Evolutionary conservation across 495 filamentous ascomycete species (phyloP), one percentile per base, ranked within the genome.

Genomic region (Trichoderma asperelloides): DNA sequence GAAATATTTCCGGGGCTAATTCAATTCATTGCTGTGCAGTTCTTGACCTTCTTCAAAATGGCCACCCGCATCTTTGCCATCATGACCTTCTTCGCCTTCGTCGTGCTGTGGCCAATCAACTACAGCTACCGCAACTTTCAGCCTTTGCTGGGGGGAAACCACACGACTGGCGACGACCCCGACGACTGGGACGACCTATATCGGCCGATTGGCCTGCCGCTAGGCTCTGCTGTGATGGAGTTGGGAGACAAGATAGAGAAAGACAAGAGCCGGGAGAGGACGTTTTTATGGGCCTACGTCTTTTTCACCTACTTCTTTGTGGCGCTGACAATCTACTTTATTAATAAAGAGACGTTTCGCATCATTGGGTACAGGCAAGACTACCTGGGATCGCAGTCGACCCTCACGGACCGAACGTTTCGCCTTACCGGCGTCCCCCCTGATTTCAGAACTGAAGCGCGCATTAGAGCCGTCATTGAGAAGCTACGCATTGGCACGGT

Each of bases 11-110:
- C 28, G 16, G 63, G 9, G 7, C 39, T 63, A 62, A 67, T 40
- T 69, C n/a, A n/a, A n/a, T n/a, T 71, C 18, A 68, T 62, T 9
- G 0, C 8, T 30, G 27, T n/a, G 16, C 71, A 93, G 91, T 97
- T 98, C 71, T 82, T 99, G 15, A 86, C 87, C 27, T 98, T 98
- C 78, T 97, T 97, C 79, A 91, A 92, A 73, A 92, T 97, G 84
- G 88, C 95, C 21, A 90, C 93, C 63, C 89, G 90, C 70, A 89
- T 97, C 69, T 86, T 97, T 39, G 77, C 83, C 11, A 79, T 88
- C 49, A 87, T 95, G 65, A 86, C 96, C 63, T 82, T 96, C 74
- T 89, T 97, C 74, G 88, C 92, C 51, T 79, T 88, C 23, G 81
- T 85, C 2, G 85, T 99, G 3, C 88, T 99, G 68, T 87, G 89